Evolutionary conservation across 257 asterid species (phyloP), one percentile per base, ranked within the genome.

Genomic region (Salvia rosmarinus): DNA sequence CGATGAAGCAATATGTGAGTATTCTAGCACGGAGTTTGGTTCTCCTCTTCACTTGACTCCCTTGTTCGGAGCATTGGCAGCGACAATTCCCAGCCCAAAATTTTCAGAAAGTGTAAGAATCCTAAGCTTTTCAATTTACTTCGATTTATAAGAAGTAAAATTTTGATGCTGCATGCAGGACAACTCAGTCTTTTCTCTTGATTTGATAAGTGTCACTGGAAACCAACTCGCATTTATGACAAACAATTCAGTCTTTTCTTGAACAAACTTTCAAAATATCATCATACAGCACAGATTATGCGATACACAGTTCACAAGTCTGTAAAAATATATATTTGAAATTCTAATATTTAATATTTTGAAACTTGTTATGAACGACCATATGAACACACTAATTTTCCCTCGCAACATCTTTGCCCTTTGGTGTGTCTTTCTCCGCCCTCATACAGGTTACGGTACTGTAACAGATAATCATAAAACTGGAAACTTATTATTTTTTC

Each of bases 31-130:
- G 14, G 92, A 83, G 52, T 95, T 86, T 70, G 78, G 81, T 75
- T 92, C 99, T 74, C 99, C 98, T 47, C 76, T 84, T 75, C 94
- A 87, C 44, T 91, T 92, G 77, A 92, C 95, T 73, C 99, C 98
- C 19, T 59, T 91, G 74, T 95, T 95, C 88, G 87, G 90, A 80
- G 82, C 99, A 71, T 76, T 92, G 80, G 99, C 99, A 74, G 97
- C 95, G 59, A 83, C 92, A 47, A 89, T 91, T 80, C 98, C 99
- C 59, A 95, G 92, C 73, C 99, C 99, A 44, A 80, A 88, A 77
- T 95, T 95, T 81, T 91, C 98, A 11, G 99, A 91, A 88, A 95
- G 99, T 63, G 99, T 91, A 87, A 87, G 99, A 78, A 59, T 71
- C 50, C 60, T 40, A 71, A 74, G 46, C 70, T 71, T 71, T 51